phyloP scores from a whole-genome alignment of 1,284 basidiomycete genomes.

The Wolfiporia cocos region DNA sequence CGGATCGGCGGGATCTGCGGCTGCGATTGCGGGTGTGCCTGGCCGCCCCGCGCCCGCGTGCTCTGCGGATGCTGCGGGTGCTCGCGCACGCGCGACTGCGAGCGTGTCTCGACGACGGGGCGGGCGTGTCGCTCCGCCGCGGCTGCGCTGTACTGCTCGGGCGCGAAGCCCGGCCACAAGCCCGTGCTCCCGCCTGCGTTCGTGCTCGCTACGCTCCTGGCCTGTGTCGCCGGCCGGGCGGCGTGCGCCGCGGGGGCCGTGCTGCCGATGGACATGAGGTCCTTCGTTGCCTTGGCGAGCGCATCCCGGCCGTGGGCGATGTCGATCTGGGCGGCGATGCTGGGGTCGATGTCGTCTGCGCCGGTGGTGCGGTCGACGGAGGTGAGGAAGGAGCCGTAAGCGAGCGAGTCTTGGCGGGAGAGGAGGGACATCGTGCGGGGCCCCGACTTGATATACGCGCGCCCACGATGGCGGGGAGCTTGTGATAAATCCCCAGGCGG shows the following conservation, averaged over 20 bases:
- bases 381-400: constrained; percentile 46
- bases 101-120: too few relatives aligned
- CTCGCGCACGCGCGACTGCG: too few relatives aligned
- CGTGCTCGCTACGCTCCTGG: neutral
- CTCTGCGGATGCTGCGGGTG: too few relatives aligned
- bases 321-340: constrained; percentile 25
- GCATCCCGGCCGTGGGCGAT: constrained; percentile 42
- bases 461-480: constrained; percentile 8
- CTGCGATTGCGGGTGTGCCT: neutral
- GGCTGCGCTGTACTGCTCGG: neutral
- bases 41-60: too few relatives aligned
- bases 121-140: constrained; percentile 1
- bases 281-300: constrained; percentile 66
- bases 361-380: constrained; percentile 35
- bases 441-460: constrained; percentile 9
- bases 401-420: constrained; percentile 42
- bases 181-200: neutral
- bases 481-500: constrained; percentile 10
- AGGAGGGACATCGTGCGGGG: constrained; percentile 31
- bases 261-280: constrained; percentile 55
- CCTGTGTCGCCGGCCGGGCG: neutral
- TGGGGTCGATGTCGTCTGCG: constrained; percentile 20
- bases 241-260: constrained; percentile 18
- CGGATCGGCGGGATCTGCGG: constrained; percentile 2
- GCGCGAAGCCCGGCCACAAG: constrained; percentile 8